Percentiles rank a stretch among this genome's conserved stretches.
Conservation (phyloP, 2,329 filamentous ascomycete species). For the Talaromyces sp. region DNA sequence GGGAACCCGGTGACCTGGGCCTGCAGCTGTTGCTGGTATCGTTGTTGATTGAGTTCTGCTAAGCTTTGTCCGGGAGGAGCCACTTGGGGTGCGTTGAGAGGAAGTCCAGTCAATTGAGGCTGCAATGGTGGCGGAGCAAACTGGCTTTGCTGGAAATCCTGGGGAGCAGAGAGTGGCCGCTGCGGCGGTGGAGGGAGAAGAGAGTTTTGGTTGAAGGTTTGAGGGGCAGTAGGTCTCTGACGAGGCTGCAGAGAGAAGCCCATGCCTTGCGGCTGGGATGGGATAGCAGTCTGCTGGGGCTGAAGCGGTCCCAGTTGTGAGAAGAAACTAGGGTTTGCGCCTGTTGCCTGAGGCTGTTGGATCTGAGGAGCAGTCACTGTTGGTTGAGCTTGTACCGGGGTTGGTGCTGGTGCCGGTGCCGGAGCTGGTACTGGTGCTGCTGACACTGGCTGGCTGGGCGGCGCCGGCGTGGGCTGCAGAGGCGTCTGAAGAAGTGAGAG, state of each 20-base stretch:
- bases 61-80: slow-evolving; percentile 72
- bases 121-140: slow-evolving; percentile 72
- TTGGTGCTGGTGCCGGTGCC: slow-evolving; percentile 33
- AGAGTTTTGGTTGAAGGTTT: slow-evolving; percentile 53
- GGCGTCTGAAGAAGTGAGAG: slow-evolving; percentile 59
- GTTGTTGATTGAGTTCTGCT: slow-evolving; percentile 63
- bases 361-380: slow-evolving; percentile 35
- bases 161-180: slow-evolving; percentile 80
- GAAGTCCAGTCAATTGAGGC: slow-evolving; percentile 74
- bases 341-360: slow-evolving; percentile 32
- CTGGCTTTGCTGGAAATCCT: slow-evolving; percentile 65
- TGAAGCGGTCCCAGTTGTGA: slow-evolving; percentile 16
- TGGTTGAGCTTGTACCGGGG: slow-evolving; percentile 36
- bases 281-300: slow-evolving; percentile 20
- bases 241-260: slow-evolving; percentile 41
- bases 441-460: slow-evolving; percentile 45
- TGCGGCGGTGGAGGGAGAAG: slow-evolving; percentile 73
- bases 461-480: slow-evolving; percentile 48
- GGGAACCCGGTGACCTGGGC: slow-evolving; percentile 16
- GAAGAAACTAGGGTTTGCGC: slow-evolving; percentile 12
- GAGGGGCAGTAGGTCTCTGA: slow-evolving; percentile 67
- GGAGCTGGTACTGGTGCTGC: slow-evolving; percentile 31
- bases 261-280: slow-evolving; percentile 4
- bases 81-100: slow-evolving; percentile 51
- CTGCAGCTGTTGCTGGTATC: slow-evolving; percentile 61